Percentiles rank a stretch among this genome's conserved stretches.
Conservation (phyloP, 495 filamentous ascomycete genomes). For the Podospora pseudopauciseta region DNA sequence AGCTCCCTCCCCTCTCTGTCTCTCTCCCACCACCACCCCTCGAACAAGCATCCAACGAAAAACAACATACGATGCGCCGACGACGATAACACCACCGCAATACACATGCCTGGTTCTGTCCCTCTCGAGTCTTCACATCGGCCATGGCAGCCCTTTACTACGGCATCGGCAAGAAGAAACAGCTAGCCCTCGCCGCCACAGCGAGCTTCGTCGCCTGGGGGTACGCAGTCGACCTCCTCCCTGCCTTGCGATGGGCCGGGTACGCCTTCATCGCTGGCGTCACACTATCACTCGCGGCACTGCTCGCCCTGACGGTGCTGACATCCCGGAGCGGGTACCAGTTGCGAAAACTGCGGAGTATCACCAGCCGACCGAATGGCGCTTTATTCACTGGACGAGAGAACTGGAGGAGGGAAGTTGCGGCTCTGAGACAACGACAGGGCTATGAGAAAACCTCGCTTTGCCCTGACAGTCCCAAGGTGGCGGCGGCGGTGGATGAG, state of each 20-base stretch:
- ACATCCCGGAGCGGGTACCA: slow-evolving; percentile 32
- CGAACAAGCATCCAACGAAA: slow-evolving; percentile 33
- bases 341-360: slow-evolving; percentile 45
- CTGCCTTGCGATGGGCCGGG: slow-evolving; percentile 71
- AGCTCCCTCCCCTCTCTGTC: not conserved
- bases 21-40: slow-evolving; percentile 3
- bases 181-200: slow-evolving; percentile 60
- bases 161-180: slow-evolving; percentile 59
- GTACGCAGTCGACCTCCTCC: slow-evolving; percentile 73
- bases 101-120: slow-evolving; percentile 20
- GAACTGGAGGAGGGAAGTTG: slow-evolving; percentile 66
- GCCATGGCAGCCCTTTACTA: slow-evolving; percentile 74
- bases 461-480: slow-evolving; percentile 70
- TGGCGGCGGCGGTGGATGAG: slow-evolving; percentile 78
- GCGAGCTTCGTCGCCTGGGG: slow-evolving; percentile 82
- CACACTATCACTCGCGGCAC: slow-evolving; percentile 48
- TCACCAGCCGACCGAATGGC: slow-evolving; percentile 40
- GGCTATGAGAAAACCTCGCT: slow-evolving; percentile 55
- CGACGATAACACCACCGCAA: slow-evolving; percentile 8
- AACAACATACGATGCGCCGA: slow-evolving; percentile 40
- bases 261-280: slow-evolving; percentile 72
- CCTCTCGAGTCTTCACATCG: slow-evolving; percentile 28
- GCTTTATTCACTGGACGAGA: slow-evolving; percentile 60
- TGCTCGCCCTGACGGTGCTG: slow-evolving; percentile 58
- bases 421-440: slow-evolving; percentile 53